Conservation (phyloP, 1,284 basidiomycete species). For the Psilocybe mexicana region DNA sequence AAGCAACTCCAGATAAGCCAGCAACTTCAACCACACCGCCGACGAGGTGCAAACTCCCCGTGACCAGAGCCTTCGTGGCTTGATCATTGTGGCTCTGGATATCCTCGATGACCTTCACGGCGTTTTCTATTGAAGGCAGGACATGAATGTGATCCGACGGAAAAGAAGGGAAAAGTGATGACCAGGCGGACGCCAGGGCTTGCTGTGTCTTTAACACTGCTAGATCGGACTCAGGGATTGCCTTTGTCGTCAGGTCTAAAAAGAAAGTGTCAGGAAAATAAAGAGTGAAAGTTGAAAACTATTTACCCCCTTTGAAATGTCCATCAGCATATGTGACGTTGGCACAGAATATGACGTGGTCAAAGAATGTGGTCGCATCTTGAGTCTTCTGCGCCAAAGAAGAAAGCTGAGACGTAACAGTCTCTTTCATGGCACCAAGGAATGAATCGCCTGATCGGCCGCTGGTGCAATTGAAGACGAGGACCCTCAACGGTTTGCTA, state of each 20-base stretch:
- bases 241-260: conserved; percentile 73
- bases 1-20: conserved; percentile 64
- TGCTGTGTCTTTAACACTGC: conserved; percentile 74
- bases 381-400: conserved; percentile 39
- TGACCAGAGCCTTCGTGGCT: conserved; percentile 71
- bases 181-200: conserved; percentile 78
- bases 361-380: conserved; percentile 57
- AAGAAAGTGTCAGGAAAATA: conserved; percentile 11
- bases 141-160: conserved; percentile 69
- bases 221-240: conserved; percentile 66
- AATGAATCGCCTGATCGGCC: conserved; percentile 83
- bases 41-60: conserved; percentile 93
- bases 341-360: conserved; percentile 90
- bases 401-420: conserved; percentile 47
- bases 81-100: conserved; percentile 33
- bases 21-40: conserved; percentile 94
- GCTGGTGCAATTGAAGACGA: conserved; percentile 96
- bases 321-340: conserved; percentile 95
- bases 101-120: conserved; percentile 63
- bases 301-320: conserved; percentile 82
- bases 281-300: not conserved
- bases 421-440: conserved; percentile 60
- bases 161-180: conserved; percentile 60
- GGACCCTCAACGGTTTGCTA: conserved; percentile 45
- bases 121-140: conserved; percentile 88